Evolutionary conservation across 768 basidiomycete genomes (phyloP).

Genomic region (Rubroboletus pulcherrimus): DNA sequence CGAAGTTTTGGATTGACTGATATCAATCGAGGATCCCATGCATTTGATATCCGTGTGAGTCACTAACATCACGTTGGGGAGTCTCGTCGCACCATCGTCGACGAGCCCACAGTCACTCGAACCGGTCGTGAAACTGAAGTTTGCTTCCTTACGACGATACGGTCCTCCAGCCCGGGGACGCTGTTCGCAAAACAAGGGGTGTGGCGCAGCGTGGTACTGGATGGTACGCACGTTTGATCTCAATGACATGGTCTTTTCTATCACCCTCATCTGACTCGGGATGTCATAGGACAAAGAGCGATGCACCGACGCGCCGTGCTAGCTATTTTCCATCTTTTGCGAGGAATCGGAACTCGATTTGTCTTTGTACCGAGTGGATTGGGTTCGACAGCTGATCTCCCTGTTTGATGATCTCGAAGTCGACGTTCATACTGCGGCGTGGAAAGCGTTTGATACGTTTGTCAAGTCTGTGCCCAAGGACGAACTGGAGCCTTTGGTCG

Average conservation of each 20-base stretch:
- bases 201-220: constrained; percentile 30
- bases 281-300: constrained; percentile 69
- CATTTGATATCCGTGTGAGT: no score
- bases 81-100: no score
- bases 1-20: no score
- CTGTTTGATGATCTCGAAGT: constrained; percentile 76
- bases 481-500: constrained; percentile 86
- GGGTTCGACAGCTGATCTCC: constrained; percentile 86
- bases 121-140: no score
- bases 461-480: constrained; percentile 91
- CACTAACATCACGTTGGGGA: no score
- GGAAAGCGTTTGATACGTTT: constrained; percentile 79
- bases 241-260: neutral
- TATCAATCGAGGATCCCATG: no score
- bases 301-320: constrained; percentile 64
- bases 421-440: constrained; percentile 76
- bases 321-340: constrained; percentile 79
- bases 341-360: constrained; percentile 78
- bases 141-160: no score
- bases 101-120: no score
- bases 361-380: constrained; percentile 85
- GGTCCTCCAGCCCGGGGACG: no score
- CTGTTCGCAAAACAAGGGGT: no score
- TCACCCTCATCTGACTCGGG: neutral
- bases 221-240: constrained; percentile 53